phyloP scores from a whole-genome alignment of 768 basidiomycete genomes.

The Suillus subaureus region DNA sequence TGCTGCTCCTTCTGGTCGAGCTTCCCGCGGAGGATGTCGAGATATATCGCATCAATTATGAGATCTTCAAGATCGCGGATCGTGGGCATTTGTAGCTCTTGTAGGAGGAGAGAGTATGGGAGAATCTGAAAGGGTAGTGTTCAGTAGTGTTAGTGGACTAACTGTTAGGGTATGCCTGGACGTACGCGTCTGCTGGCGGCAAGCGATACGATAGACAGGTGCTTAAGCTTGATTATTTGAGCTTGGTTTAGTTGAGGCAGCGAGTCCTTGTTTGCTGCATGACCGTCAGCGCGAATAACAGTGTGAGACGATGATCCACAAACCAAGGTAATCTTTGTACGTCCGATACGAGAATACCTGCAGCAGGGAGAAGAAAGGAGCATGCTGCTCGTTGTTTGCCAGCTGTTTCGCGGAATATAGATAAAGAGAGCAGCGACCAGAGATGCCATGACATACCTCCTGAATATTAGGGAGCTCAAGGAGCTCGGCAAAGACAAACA shows the following conservation, averaged over 20 bases:
- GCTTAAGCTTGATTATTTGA: slow-evolving; percentile 88
- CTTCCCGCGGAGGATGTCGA: slow-evolving; percentile 85
- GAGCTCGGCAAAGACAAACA: slow-evolving; percentile 91
- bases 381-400: slow-evolving; percentile 61
- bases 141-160: background rate
- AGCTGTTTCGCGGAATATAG: slow-evolving; percentile 51
- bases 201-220: slow-evolving; percentile 87
- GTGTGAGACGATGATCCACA: slow-evolving; percentile 18
- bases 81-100: slow-evolving; percentile 70
- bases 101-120: slow-evolving; percentile 73
- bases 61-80: slow-evolving; percentile 94
- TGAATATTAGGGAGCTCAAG: slow-evolving; percentile 81
- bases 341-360: slow-evolving; percentile 92
- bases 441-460: slow-evolving; percentile 55
- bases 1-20: slow-evolving; percentile 92
- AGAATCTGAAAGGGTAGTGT: slow-evolving; percentile 59
- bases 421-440: slow-evolving; percentile 6
- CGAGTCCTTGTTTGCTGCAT: slow-evolving; percentile 61
- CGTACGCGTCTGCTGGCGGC: slow-evolving; percentile 77
- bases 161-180: slow-evolving; percentile 13
- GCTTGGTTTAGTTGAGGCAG: slow-evolving; percentile 70
- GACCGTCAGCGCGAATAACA: background rate
- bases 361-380: slow-evolving; percentile 63
- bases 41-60: slow-evolving; percentile 96
- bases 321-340: slow-evolving; percentile 80